Base-by-base conservation (phyloP, 768 basidiomycete genomes). In the Psilocybe azurescens region DNA sequence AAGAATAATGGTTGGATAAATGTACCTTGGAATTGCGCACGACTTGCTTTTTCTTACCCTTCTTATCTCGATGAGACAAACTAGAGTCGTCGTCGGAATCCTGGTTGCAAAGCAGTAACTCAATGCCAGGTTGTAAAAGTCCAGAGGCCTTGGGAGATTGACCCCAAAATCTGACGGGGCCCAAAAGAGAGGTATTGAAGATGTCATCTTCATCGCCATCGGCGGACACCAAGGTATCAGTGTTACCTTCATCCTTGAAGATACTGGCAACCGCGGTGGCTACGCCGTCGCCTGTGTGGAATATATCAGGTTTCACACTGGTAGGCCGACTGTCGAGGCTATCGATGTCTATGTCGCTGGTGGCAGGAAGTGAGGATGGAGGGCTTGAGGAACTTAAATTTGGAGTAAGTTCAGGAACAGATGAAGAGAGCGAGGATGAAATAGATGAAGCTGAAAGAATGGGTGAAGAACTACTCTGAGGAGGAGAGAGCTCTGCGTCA, bases 381-480 rank as follows among this genome's bases (percentile, higher is more conserved):
- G 89, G 88, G 67, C 89, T 90, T 9, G 89, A 91, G 2, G 89
- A 89, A 65, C 77, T 44, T 5, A 44, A 71, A 68, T 86, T 86
- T 0, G 89, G 86, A 8, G 84, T 86, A 32, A 91, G 81, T 53
- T 81, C 85, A n/a, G 90, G 89, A 49, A 89, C 67, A 9, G 81
- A 81, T 5, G 79, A 76, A 44, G 70, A 68, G 20, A 61, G 48
- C 5, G 69, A 63, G 33, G 68, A 59, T 5, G 72, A 77, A 41
- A 79, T 72, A 5, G 75, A 72, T 29, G 82, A 77, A 13, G 75
- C 71, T 49, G 71, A 71, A 63, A 69, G 69, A 18, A 65, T 68
- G 61, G 64, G 69, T 47, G 64, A 73, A n/a, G 65, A 65, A 46
- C 58, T 58, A 46, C 41, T 62, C 41, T 32, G 59, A 14, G 65